Conservation (phyloP, 2,329 filamentous ascomycete genomes). For the Cercospora sojina region DNA sequence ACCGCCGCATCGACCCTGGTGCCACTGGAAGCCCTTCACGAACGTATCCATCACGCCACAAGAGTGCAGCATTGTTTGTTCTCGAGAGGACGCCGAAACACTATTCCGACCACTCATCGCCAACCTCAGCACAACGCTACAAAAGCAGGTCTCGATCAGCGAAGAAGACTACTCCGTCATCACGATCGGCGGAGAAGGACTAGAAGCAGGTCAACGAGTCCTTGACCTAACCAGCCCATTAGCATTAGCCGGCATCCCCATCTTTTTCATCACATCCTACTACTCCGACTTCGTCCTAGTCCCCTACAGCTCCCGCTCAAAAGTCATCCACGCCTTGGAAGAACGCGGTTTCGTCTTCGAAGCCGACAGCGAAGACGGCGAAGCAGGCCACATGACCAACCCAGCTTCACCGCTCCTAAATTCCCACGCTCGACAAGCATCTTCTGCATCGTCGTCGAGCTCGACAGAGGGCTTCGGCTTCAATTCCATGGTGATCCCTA, state of each 20-base stretch:
- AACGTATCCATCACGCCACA: constrained; percentile 91
- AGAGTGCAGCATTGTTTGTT: constrained; percentile 90
- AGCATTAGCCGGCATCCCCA: constrained; percentile 86
- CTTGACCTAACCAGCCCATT: constrained; percentile 88
- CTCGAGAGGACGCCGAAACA: constrained; percentile 67
- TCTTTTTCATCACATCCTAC: constrained; percentile 98
- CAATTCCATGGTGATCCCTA: constrained; percentile 38
- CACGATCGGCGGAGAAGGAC: constrained; percentile 82
- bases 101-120: constrained; percentile 73
- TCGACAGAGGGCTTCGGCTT: constrained; percentile 32
- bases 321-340: constrained; percentile 74
- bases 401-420: constrained; percentile 57
- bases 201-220: constrained; percentile 87
- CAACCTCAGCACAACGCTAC: constrained; percentile 53
- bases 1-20: constrained; percentile 44
- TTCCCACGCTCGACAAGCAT: constrained; percentile 53
- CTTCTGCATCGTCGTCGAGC: constrained; percentile 43
- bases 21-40: constrained; percentile 71
- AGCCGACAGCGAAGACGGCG: constrained; percentile 51
- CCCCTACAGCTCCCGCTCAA: constrained; percentile 68
- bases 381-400: constrained; percentile 49
- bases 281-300: constrained; percentile 97
- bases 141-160: constrained; percentile 65
- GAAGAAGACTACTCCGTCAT: constrained; percentile 83
- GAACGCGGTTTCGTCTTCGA: constrained; percentile 82